Evolutionary conservation across 176 grass and related monocot genomes (phyloP).

Genomic region (Dendrocalamus sinicus): DNA sequence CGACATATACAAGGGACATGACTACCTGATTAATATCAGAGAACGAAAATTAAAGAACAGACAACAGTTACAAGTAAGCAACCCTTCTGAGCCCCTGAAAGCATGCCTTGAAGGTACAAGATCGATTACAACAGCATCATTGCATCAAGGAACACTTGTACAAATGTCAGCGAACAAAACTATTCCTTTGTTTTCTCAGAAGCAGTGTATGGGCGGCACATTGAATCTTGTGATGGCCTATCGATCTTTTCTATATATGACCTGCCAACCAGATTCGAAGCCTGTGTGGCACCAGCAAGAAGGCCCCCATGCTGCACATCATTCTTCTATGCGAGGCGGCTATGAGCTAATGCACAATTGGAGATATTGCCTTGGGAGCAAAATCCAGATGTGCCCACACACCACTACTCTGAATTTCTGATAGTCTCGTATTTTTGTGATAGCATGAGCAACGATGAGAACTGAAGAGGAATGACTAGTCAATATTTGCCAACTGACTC

Average conservation of each 20-base stretch:
- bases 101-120: conserved; percentile 24
- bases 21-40: neutral
- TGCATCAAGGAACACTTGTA: neutral
- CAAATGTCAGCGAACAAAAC: neutral
- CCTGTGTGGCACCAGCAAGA: conserved; percentile 23
- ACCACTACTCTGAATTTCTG: conserved; percentile 36
- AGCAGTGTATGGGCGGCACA: neutral
- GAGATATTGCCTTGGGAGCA: conserved; percentile 30
- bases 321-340: conserved; percentile 18
- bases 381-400: conserved; percentile 18
- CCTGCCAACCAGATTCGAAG: neutral
- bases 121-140: neutral
- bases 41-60: neutral
- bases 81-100: neutral
- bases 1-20: neutral
- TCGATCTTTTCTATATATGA: neutral
- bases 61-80: conserved; percentile 18
- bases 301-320: conserved; percentile 21
- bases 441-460: conserved; percentile 68
- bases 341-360: conserved; percentile 8
- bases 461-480: conserved; percentile 57
- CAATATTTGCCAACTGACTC: conserved; percentile 29
- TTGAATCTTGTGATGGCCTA: conserved; percentile 10
- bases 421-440: conserved; percentile 56
- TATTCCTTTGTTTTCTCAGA: neutral